These are phyloP conservation scores for Curvularia eragrostidis DNA, from an alignment of 2,329 filamentous ascomycete genomes.

Conservation along the genomic window DNA sequence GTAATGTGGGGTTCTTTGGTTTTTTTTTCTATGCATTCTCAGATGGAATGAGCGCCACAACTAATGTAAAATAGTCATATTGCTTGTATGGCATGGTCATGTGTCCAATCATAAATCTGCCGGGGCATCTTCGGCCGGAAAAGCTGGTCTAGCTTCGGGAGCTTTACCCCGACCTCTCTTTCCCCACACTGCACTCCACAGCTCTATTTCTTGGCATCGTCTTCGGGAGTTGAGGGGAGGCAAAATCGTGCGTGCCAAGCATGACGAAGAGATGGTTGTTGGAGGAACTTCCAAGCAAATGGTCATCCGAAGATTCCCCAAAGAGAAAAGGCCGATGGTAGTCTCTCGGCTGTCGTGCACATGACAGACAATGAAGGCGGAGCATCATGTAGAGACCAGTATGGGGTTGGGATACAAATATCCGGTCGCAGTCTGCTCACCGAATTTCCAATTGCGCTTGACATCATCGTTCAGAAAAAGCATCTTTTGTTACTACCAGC, in stretches of 20 bases:
- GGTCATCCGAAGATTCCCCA: slow-evolving; percentile 14
- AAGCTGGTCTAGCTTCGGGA: slow-evolving; percentile 9
- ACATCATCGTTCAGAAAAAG: background rate
- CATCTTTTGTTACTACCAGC: slow-evolving; percentile 4
- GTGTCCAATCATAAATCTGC: slow-evolving; percentile 19
- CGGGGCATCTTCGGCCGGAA: slow-evolving; percentile 10
- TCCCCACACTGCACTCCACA: slow-evolving; percentile 24
- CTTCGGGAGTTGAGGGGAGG: slow-evolving; percentile 1
- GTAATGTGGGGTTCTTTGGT: slow-evolving; percentile 12
- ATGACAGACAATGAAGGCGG: background rate
- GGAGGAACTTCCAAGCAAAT: background rate
- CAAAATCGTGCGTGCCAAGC: slow-evolving; percentile 6
- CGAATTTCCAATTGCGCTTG: background rate
- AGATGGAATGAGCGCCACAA: background rate
- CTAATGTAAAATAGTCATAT: slow-evolving; percentile 7
- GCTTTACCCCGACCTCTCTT: slow-evolving; percentile 9
- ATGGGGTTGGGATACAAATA: slow-evolving; percentile 21
- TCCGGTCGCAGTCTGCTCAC: background rate
- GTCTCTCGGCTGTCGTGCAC: slow-evolving; percentile 15
- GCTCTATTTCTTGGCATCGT: slow-evolving; percentile 21
- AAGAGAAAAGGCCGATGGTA: slow-evolving; percentile 6
- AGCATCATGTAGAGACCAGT: slow-evolving; percentile 2
- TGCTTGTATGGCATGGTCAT: background rate
- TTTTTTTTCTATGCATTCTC: background rate
- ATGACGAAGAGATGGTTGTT: background rate